Conservation (phyloP, 345 rosid genomes). For the Alliaria petiolata region DNA sequence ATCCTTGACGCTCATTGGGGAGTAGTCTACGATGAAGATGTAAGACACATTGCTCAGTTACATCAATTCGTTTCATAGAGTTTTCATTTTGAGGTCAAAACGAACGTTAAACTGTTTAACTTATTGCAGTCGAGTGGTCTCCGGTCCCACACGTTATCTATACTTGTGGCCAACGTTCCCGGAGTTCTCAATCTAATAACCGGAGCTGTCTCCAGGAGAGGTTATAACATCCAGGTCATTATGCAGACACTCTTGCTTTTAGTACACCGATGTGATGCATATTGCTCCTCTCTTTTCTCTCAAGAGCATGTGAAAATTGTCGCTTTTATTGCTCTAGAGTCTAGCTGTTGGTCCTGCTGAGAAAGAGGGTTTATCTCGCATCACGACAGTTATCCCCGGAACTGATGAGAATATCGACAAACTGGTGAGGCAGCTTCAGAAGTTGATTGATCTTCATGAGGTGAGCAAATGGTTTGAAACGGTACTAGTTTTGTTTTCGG, state of each 20-base stretch:
- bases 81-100: background rate
- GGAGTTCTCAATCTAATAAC: constrained; percentile 72
- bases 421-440: constrained; percentile 65
- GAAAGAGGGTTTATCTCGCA: constrained; percentile 63
- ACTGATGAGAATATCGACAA: constrained; percentile 66
- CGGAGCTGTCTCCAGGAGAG: constrained; percentile 72
- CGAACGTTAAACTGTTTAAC: background rate
- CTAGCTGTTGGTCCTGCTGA: constrained; percentile 71
- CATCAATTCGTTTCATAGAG: background rate
- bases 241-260: background rate
- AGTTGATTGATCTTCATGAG: constrained; percentile 66
- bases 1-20: constrained; percentile 99
- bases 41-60: constrained; percentile 37
- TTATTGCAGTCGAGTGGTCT: constrained; percentile 52
- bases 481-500: background rate
- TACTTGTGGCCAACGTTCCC: constrained; percentile 56
- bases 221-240: constrained; percentile 68
- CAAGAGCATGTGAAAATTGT: constrained; percentile 1
- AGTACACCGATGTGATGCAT: background rate
- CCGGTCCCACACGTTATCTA: constrained; percentile 60
- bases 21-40: constrained; percentile 80
- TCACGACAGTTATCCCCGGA: constrained; percentile 73
- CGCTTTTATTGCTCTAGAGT: constrained; percentile 41
- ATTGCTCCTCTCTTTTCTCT: background rate
- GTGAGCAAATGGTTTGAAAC: constrained; percentile 30